Evolutionary conservation across 805 yeast species (phyloP).

Genomic region (Myxozyma monticola): DNA sequence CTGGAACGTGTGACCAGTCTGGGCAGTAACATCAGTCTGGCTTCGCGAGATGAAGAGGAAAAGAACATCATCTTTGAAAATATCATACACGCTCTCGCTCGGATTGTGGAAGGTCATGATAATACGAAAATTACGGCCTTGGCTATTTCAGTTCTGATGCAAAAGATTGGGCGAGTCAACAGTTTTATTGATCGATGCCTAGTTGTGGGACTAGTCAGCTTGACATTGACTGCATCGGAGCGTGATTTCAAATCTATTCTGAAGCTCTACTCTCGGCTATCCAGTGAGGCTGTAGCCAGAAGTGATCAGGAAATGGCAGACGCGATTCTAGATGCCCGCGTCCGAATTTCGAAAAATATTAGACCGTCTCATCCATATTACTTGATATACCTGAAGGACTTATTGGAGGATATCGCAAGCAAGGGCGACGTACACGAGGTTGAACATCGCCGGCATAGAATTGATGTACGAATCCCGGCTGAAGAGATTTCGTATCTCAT

Average conservation of each 20-base stretch:
- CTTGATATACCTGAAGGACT: conserved; percentile 59
- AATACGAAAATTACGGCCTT: conserved; percentile 67
- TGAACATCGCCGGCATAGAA: conserved; percentile 74
- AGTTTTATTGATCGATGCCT: conserved; percentile 57
- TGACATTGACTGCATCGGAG: conserved; percentile 62
- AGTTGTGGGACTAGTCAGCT: conserved; percentile 59
- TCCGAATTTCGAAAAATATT: conserved; percentile 42
- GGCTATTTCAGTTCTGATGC: conserved; percentile 78
- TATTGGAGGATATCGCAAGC: conserved; percentile 64
- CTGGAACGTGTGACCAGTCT: conserved; percentile 18
- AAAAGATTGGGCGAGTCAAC: conserved; percentile 54
- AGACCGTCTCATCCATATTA: conserved; percentile 47
- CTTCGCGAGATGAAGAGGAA: conserved; percentile 20
- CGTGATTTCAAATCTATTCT: conserved; percentile 67
- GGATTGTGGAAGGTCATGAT: conserved; percentile 63
- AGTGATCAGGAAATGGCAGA: conserved; percentile 41
- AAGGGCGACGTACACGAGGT: conserved; percentile 76
- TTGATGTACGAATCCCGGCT: conserved; percentile 49
- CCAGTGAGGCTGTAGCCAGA: conserved; percentile 47
- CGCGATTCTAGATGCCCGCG: conserved; percentile 52
- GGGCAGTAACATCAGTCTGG: conserved; percentile 20
- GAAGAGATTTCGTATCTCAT: conserved; percentile 64
- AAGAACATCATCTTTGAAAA: conserved; percentile 52
- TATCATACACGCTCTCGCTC: conserved; percentile 65
- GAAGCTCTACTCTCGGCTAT: conserved; percentile 55